Conservation (phyloP, 129 eudicot genomes). For the Erigeron canadensis region DNA sequence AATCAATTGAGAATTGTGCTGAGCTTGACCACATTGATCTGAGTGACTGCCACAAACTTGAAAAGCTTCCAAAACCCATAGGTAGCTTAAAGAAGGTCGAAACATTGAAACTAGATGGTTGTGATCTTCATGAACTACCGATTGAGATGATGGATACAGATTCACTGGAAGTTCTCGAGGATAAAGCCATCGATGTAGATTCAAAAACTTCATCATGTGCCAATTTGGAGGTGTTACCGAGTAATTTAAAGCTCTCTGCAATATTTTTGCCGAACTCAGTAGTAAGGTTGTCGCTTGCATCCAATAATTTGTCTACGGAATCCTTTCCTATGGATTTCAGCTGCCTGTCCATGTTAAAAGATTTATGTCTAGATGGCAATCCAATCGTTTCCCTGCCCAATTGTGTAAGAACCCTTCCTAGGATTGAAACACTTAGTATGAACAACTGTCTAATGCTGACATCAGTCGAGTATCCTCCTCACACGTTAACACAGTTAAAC, state of each 20-base stretch:
- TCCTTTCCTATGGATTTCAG: background rate
- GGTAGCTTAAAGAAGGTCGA: background rate
- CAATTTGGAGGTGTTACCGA: background rate
- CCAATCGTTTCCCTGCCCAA: slow-evolving; percentile 9
- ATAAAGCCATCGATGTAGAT: too few species aligned
- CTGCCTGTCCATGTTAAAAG: background rate
- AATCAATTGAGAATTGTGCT: slow-evolving; percentile 3
- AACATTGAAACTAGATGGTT: slow-evolving; percentile 15
- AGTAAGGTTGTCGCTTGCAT: background rate
- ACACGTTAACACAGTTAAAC: background rate
- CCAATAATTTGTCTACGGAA: background rate
- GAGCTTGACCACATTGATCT: slow-evolving; percentile 14
- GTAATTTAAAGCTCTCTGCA: background rate
- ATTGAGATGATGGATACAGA: background rate
- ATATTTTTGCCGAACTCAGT: background rate
- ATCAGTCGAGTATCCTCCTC: slow-evolving; percentile 17
- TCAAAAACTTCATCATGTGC: too few species aligned
- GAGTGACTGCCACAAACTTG: slow-evolving; percentile 6
- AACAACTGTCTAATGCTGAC: background rate
- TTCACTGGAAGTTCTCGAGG: too few species aligned
- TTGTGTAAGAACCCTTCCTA: slow-evolving; percentile 10
- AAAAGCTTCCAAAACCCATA: slow-evolving; percentile 2
- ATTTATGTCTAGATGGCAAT: background rate
- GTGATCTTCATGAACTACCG: background rate
- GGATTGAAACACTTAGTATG: slow-evolving; percentile 15